Conservation (phyloP, 805 yeast species). For the Metahyphopichia silvanorum region DNA sequence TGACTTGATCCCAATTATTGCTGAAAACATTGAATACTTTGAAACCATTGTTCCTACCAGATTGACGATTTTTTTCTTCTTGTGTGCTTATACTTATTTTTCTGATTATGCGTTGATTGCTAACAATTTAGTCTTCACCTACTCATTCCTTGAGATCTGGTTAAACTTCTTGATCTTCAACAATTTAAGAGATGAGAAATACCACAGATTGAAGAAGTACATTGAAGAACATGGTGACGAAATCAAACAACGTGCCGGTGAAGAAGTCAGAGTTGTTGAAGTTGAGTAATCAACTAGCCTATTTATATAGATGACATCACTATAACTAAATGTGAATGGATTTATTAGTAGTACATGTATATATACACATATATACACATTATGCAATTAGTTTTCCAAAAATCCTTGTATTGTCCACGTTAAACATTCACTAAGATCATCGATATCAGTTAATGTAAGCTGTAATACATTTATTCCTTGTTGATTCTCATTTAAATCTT, state of each 20-base stretch:
- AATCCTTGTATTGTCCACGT: conserved; percentile 49
- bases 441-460: conserved; percentile 46
- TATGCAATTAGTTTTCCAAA: conserved; percentile 10
- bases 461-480: conserved; percentile 40
- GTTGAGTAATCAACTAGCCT: conserved; percentile 8
- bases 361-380: conserved; percentile 1
- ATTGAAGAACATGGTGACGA: conserved; percentile 38
- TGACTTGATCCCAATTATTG: conserved; percentile 60
- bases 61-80: conserved; percentile 44
- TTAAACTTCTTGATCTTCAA: conserved; percentile 59
- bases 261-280: conserved; percentile 28
- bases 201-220: conserved; percentile 42
- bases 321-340: no score
- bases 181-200: conserved; percentile 63
- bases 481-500: conserved; percentile 23
- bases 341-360: conserved; percentile 1
- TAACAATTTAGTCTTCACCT: conserved; percentile 60
- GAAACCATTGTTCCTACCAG: conserved; percentile 61
- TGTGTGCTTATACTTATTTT: conserved; percentile 49
- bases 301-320: background rate
- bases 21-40: conserved; percentile 48
- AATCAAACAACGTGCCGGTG: conserved; percentile 25
- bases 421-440: conserved; percentile 54
- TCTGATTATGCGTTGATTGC: conserved; percentile 47
- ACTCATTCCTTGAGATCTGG: conserved; percentile 67